A percentile compares a stretch with the other conserved stretches of the same genome.
phyloP scores from a whole-genome alignment of 768 basidiomycete genomes.

The Xerocomellus chrysenteron region DNA sequence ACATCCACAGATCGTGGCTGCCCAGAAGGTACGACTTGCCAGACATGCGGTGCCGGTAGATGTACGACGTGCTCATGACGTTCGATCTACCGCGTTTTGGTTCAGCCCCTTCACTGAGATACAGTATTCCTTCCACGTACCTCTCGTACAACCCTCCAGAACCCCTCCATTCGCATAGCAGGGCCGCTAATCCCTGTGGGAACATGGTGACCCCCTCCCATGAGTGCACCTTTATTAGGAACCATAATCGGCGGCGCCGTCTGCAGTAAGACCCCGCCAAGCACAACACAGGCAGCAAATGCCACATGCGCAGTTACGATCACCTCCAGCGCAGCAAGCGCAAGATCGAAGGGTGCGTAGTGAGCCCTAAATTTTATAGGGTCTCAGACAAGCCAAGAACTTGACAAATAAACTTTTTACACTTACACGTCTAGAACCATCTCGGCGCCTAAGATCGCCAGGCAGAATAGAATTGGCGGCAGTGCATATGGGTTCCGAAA shows the following conservation, averaged over 20 bases:
- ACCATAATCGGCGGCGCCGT: constrained; percentile 63
- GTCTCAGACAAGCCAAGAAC: not conserved
- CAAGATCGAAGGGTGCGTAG: constrained; percentile 77
- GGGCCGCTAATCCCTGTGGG: constrained; percentile 16
- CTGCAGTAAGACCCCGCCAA: constrained; percentile 86
- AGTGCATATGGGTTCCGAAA: constrained; percentile 75
- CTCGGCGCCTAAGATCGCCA: constrained; percentile 53
- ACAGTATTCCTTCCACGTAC: constrained; percentile 39
- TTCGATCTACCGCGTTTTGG: constrained; percentile 57
- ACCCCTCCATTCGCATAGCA: constrained; percentile 74
- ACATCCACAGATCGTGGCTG: constrained; percentile 19
- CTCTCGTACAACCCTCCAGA: constrained; percentile 80
- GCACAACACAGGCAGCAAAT: constrained; percentile 78
- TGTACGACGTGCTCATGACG: constrained; percentile 81
- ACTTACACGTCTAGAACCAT: constrained; percentile 58
- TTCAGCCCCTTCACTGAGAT: not conserved
- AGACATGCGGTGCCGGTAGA: constrained; percentile 83
- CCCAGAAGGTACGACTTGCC: constrained; percentile 68
- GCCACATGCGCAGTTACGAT: constrained; percentile 79
- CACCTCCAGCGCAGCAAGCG: constrained; percentile 76
- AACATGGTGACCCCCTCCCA: not conserved
- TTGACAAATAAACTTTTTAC: not conserved
- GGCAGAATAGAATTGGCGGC: constrained; percentile 59
- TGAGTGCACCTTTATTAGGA: constrained; percentile 12
- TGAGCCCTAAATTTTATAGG: constrained; percentile 37